Conservation (phyloP, 179 eudicot genomes). For the Beta lomatogona region DNA sequence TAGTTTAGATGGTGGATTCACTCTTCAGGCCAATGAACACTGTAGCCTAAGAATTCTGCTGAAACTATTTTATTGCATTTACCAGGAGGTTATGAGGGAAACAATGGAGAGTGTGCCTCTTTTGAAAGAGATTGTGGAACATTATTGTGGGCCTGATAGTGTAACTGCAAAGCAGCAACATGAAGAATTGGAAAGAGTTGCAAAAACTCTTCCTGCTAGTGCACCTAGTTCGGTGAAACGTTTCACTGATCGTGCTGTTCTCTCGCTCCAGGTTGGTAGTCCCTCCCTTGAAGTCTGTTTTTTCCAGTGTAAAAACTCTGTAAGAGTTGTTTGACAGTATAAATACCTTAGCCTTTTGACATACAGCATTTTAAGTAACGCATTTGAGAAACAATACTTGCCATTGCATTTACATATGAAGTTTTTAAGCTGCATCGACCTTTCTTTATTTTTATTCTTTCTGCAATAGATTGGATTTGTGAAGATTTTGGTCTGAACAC, state of each 20-base stretch:
- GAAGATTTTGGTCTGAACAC: no score
- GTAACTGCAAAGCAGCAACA: slow-evolving; percentile 84
- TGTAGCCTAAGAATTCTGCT: not conserved
- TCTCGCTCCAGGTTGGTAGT: slow-evolving; percentile 76
- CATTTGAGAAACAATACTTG: not conserved
- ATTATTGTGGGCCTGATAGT: slow-evolving; percentile 76
- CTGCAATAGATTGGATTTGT: not conserved
- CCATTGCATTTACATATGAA: not conserved
- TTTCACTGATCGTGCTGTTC: slow-evolving; percentile 81
- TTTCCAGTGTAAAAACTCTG: not conserved
- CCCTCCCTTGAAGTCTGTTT: not conserved
- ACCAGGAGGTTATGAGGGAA: slow-evolving; percentile 65
- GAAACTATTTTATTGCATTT: not conserved
- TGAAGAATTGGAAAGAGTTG: slow-evolving; percentile 82
- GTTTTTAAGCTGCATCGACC: not conserved
- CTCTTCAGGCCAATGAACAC: not conserved
- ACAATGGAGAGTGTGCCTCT: slow-evolving; percentile 79
- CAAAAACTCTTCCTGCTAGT: slow-evolving; percentile 73
- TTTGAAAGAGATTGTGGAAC: slow-evolving; percentile 71
- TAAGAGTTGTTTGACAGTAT: not conserved
- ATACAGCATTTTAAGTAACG: not conserved
- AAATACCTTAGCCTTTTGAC: not conserved
- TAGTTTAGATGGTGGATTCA: not conserved
- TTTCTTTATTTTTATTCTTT: not conserved
- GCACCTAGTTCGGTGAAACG: slow-evolving; percentile 67